A percentile compares a stretch with the other conserved stretches of the same genome.
phyloP scores from a whole-genome alignment of 2,329 filamentous ascomycete genomes.

The Fusarium penzigii region DNA sequence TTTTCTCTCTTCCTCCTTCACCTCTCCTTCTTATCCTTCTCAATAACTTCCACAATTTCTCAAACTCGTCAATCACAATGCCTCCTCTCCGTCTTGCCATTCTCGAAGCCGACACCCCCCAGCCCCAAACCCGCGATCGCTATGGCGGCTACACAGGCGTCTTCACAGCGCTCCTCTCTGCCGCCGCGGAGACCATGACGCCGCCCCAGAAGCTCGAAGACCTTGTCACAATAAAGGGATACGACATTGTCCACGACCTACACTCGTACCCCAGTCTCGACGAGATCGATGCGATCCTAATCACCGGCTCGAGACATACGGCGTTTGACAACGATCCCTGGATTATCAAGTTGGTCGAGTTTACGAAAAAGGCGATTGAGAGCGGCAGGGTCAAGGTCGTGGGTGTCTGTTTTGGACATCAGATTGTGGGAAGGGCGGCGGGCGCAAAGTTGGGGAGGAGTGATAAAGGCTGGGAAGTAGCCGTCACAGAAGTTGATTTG shows the following conservation, averaged over 20 bases:
- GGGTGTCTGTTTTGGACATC: constrained; percentile 51
- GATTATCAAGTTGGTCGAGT: constrained; percentile 46
- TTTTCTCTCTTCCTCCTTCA: constrained; percentile 1
- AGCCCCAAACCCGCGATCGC: constrained; percentile 61
- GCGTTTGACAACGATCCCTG: constrained; percentile 45
- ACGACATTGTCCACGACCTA: constrained; percentile 68
- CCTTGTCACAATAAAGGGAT: constrained; percentile 61
- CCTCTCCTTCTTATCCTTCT: constrained; percentile 3
- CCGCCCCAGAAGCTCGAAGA: constrained; percentile 42
- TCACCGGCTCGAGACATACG: constrained; percentile 70
- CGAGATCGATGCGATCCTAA: constrained; percentile 77
- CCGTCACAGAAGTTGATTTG: constrained; percentile 42
- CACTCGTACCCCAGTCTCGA: constrained; percentile 71
- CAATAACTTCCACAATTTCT: background rate
- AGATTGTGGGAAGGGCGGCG: constrained; percentile 47
- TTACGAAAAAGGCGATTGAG: constrained; percentile 34
- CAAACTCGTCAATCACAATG: constrained; percentile 20
- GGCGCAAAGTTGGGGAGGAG: constrained; percentile 40
- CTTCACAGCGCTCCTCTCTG: constrained; percentile 61
- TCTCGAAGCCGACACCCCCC: constrained; percentile 82
- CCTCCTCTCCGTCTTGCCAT: constrained; percentile 77
- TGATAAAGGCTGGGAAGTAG: constrained; percentile 46
- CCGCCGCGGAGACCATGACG: constrained; percentile 50
- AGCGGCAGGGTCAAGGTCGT: constrained; percentile 61
- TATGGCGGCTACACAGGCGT: constrained; percentile 74